Evolutionary conservation across 805 yeast genomes (phyloP).

Genomic region (Isabelozyma rhagii): DNA sequence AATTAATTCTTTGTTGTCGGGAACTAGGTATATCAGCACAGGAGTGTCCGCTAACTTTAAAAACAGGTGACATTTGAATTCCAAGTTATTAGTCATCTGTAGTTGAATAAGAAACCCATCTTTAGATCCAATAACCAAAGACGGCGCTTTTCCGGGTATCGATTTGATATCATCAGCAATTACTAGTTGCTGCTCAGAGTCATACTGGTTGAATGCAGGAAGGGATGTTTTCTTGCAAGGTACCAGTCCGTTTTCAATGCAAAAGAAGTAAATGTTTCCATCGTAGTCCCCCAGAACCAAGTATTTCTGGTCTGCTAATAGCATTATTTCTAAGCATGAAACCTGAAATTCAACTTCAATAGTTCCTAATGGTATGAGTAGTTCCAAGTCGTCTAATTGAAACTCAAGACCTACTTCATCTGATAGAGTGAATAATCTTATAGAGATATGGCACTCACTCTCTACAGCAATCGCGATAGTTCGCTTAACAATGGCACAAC

Average conservation of each 20-base stretch:
- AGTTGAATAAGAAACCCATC: constrained; percentile 27
- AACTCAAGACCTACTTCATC: not conserved
- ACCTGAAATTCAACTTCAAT: not conserved
- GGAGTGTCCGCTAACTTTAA: constrained; percentile 25
- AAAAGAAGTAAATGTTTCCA: constrained; percentile 4
- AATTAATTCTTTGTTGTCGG: constrained; percentile 15
- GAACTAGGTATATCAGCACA: constrained; percentile 13
- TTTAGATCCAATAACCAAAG: constrained; percentile 27
- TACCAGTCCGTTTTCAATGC: constrained; percentile 1
- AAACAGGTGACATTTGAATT: constrained; percentile 9
- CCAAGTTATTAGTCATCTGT: not conserved
- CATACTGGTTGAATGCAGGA: constrained; percentile 1
- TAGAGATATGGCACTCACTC: not conserved
- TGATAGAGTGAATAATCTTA: not conserved
- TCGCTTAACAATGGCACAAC: not conserved
- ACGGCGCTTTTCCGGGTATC: not conserved
- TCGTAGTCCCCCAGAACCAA: constrained; percentile 16
- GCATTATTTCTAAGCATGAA: not conserved
- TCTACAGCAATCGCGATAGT: constrained; percentile 1
- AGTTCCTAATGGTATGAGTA: not conserved
- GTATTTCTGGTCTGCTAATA: not conserved
- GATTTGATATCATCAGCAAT: constrained; percentile 7
- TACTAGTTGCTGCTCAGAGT: not conserved
- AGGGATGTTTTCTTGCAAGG: not conserved
- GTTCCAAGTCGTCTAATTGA: not conserved